Evolutionary conservation across 441 rosid species (phyloP).

Genomic region (Erodium moschatum): DNA sequence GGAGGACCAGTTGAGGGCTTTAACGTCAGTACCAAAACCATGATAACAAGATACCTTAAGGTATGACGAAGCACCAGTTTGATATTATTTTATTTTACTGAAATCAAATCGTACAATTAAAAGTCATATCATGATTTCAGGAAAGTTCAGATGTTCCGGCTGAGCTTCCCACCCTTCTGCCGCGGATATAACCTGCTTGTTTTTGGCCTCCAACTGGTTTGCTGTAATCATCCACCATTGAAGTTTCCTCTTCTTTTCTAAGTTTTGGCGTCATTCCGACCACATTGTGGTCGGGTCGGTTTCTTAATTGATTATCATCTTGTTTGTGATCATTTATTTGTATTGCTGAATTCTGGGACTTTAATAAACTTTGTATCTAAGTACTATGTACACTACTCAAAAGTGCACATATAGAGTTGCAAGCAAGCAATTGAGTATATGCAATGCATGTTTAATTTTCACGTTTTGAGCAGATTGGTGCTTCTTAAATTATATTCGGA

Average conservation of each 20-base stretch:
- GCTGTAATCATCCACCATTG: background rate
- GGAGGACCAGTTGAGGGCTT: conserved; percentile 61
- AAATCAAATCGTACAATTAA: conserved; percentile 11
- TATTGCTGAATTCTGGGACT: background rate
- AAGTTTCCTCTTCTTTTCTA: background rate
- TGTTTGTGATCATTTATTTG: background rate
- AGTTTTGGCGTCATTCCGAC: background rate
- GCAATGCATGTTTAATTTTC: background rate
- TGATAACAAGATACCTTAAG: conserved; percentile 64
- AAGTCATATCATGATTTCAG: conserved; percentile 28
- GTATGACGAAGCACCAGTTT: conserved; percentile 30
- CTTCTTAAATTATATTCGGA: no score
- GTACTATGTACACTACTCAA: background rate
- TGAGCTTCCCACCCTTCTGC: conserved; percentile 41
- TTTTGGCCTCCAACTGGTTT: background rate
- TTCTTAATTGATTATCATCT: background rate
- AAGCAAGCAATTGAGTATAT: background rate
- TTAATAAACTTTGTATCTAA: background rate
- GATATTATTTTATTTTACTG: background rate
- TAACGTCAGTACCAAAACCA: conserved; percentile 64
- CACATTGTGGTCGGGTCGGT: background rate
- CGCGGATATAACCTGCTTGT: conserved; percentile 26
- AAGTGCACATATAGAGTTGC: background rate
- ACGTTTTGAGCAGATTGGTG: no score
- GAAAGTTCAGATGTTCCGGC: conserved; percentile 49